These are phyloP conservation scores for Hyphopichia pseudoburtonii DNA, from an alignment of 1,139 yeast species.

Conservation along the genomic window DNA sequence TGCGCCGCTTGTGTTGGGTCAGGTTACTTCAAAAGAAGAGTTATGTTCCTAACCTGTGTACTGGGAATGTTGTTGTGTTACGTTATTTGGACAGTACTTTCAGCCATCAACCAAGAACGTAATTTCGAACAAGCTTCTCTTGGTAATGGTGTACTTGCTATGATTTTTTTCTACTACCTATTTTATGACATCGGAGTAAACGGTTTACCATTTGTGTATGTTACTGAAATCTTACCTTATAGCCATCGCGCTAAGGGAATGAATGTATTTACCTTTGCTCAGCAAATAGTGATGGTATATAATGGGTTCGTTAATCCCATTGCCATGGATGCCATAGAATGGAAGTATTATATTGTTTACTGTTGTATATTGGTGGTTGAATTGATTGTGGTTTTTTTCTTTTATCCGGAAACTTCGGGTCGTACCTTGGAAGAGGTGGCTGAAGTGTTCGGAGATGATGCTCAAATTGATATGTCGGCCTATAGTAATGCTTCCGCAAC, in stretches of 20 bases:
- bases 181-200: conserved; percentile 40
- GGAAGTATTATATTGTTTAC: conserved; percentile 62
- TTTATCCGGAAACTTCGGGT: conserved; percentile 52
- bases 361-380: conserved; percentile 41
- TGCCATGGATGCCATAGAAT: conserved; percentile 57
- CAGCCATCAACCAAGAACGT: conserved; percentile 39
- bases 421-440: conserved; percentile 56
- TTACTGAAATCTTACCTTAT: conserved; percentile 47
- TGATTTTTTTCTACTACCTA: conserved; percentile 43
- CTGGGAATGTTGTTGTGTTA: conserved; percentile 38
- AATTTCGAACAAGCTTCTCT: conserved; percentile 30
- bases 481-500: conserved; percentile 10
- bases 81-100: conserved; percentile 38
- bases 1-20: conserved; percentile 25
- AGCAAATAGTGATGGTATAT: conserved; percentile 21
- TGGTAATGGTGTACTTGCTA: conserved; percentile 47
- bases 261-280: conserved; percentile 29
- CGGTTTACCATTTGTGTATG: conserved; percentile 39
- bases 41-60: conserved; percentile 40
- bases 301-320: conserved; percentile 55
- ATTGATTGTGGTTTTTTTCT: conserved; percentile 37
- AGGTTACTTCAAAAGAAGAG: conserved; percentile 41
- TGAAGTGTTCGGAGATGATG: conserved; percentile 43
- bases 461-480: conserved; percentile 6
- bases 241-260: conserved; percentile 47